A percentile compares a stretch with the other conserved stretches of the same genome.
Conservation (phyloP, 306 rosid genomes). For the Corylus heterophylla region DNA sequence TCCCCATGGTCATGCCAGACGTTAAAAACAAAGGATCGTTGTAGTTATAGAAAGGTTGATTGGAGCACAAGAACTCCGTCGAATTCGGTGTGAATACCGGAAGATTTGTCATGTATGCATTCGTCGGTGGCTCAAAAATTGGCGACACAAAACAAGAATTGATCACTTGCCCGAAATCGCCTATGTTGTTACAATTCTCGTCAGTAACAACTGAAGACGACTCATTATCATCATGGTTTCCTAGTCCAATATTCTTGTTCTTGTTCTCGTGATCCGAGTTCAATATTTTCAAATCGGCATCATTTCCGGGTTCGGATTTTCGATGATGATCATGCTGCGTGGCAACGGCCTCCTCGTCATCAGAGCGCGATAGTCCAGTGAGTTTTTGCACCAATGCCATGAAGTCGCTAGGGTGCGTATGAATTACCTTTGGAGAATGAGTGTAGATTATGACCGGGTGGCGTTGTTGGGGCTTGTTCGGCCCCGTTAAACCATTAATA, state of each 20-base stretch:
- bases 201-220: constrained; percentile 58
- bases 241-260: not conserved
- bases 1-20: constrained; percentile 38
- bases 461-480: constrained; percentile 46
- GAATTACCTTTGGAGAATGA: constrained; percentile 76
- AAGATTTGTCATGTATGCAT: constrained; percentile 44
- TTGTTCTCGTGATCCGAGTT: not conserved
- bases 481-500: not conserved
- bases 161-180: constrained; percentile 32
- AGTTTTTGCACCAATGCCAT: constrained; percentile 81
- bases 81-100: constrained; percentile 32
- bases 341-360: constrained; percentile 19
- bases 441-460: constrained; percentile 82
- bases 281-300: not conserved
- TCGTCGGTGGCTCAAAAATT: constrained; percentile 33
- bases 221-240: constrained; percentile 55
- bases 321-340: not conserved
- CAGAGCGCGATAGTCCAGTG: constrained; percentile 54
- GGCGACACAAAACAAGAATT: constrained; percentile 46
- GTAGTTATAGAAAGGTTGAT: constrained; percentile 40
- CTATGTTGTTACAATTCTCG: constrained; percentile 46
- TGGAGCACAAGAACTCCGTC: constrained; percentile 39
- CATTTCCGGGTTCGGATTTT: constrained; percentile 6
- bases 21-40: constrained; percentile 38
- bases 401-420: constrained; percentile 66